Evolutionary conservation across 2,329 filamentous ascomycete species (phyloP).

Genomic region (Myriosclerotinia curreyana): DNA sequence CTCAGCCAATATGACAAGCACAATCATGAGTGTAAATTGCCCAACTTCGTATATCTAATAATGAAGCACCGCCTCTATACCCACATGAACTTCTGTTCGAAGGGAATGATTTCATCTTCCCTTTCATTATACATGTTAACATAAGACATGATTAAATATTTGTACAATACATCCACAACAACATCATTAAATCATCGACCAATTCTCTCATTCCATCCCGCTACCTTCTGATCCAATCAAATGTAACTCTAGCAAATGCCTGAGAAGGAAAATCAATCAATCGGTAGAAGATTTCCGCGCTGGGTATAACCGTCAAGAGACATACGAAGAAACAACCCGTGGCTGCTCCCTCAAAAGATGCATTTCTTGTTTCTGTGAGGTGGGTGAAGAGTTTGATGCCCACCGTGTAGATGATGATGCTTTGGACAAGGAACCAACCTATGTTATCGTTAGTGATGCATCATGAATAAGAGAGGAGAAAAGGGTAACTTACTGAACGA

Average conservation of each 20-base stretch:
- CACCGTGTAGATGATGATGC: conserved; percentile 43
- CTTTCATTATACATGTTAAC: too few species aligned
- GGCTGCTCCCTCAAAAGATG: conserved; percentile 8
- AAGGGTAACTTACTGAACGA: conserved; percentile 43
- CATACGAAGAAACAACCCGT: conserved; percentile 21
- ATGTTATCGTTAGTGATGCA: conserved; percentile 1
- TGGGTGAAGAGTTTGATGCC: conserved; percentile 42
- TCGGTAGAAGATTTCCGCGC: conserved; percentile 26
- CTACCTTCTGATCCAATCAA: conserved; percentile 21
- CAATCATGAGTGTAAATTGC: too few species aligned
- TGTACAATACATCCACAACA: too few species aligned
- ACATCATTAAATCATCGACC: background rate
- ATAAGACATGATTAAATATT: too few species aligned
- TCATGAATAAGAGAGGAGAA: background rate
- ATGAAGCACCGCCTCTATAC: too few species aligned
- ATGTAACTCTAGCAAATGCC: conserved; percentile 19
- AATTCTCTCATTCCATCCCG: background rate
- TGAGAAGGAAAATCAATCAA: conserved; percentile 25
- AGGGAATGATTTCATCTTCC: too few species aligned
- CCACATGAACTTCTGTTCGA: too few species aligned
- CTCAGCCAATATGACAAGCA: too few species aligned
- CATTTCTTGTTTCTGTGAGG: conserved; percentile 3
- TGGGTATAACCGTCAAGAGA: conserved; percentile 15
- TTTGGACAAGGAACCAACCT: conserved; percentile 45
- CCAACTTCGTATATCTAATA: too few species aligned